phyloP scores from a whole-genome alignment of 164 flowering plant genomes.

The Euptelea pleiosperma region DNA sequence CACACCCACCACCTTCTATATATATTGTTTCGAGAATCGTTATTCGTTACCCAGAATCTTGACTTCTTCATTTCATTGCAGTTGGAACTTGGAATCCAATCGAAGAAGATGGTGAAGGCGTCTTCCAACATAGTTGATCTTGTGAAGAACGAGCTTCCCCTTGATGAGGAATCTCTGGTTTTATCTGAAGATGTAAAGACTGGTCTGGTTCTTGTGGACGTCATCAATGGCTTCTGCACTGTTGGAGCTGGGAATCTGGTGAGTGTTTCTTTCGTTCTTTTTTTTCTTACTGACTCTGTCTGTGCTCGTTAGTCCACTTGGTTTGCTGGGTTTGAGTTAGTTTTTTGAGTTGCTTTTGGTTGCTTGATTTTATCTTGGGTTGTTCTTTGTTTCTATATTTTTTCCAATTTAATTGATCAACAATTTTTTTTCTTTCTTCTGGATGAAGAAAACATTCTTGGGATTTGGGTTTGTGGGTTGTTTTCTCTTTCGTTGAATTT shows the following conservation, averaged over 20 bases:
- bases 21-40: too few relatives aligned
- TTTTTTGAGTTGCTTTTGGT: not conserved
- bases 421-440: not conserved
- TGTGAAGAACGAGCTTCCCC: conserved; percentile 46
- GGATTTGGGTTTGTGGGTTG: not conserved
- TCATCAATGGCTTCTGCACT: conserved; percentile 68
- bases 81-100: too few relatives aligned
- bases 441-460: too few relatives aligned
- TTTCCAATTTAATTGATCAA: not conserved
- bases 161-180: conserved; percentile 38
- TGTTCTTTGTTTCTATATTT: not conserved
- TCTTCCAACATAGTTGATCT: conserved; percentile 26
- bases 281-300: not conserved
- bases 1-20: too few relatives aligned
- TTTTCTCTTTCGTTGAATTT: not conserved
- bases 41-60: too few relatives aligned
- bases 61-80: too few relatives aligned
- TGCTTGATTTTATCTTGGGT: not conserved
- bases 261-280: not conserved
- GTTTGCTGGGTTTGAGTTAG: not conserved
- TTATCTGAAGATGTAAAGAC: conserved; percentile 27
- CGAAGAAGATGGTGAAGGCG: conserved; percentile 19
- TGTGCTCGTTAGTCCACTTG: not conserved
- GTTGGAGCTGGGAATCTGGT: conserved; percentile 69
- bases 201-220: conserved; percentile 61